Evolutionary conservation across 2,329 filamentous ascomycete genomes (phyloP).

Genomic region (Alternaria alternata): DNA sequence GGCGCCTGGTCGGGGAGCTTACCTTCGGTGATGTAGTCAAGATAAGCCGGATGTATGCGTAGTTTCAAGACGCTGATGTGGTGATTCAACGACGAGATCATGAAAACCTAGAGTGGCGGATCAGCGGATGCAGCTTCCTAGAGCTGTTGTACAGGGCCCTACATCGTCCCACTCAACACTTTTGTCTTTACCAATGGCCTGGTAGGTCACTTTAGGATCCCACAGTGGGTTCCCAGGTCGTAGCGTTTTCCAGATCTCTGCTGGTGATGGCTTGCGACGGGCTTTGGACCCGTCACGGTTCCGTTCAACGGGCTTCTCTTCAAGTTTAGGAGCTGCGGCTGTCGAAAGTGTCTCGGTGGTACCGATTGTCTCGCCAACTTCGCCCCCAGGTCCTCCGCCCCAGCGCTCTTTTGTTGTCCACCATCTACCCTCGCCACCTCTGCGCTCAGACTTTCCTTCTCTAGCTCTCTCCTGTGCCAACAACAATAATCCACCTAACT

Average conservation of each 20-base stretch:
- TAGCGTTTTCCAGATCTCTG: slow-evolving; percentile 63
- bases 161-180: slow-evolving; percentile 63
- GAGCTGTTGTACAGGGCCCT: slow-evolving; percentile 34
- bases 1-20: slow-evolving; percentile 34
- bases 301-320: slow-evolving; percentile 46
- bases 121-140: slow-evolving; percentile 18
- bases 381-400: slow-evolving; percentile 62
- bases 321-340: slow-evolving; percentile 38
- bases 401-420: slow-evolving; percentile 66
- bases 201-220: slow-evolving; percentile 65
- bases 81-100: slow-evolving; percentile 69
- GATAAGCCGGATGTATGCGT: slow-evolving; percentile 64
- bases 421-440: slow-evolving; percentile 66
- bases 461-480: slow-evolving; percentile 68
- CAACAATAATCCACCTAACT: slow-evolving; percentile 65
- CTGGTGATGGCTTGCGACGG: slow-evolving; percentile 55
- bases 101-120: slow-evolving; percentile 60
- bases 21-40: slow-evolving; percentile 62
- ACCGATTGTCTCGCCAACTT: slow-evolving; percentile 48
- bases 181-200: slow-evolving; percentile 63
- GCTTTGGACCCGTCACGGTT: slow-evolving; percentile 39
- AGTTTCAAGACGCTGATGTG: slow-evolving; percentile 68
- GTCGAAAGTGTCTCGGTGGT: slow-evolving; percentile 34
- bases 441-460: slow-evolving; percentile 60
- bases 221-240: slow-evolving; percentile 61